Evolutionary conservation across 345 rosid genomes (phyloP).

Genomic region (Syzygium grande): DNA sequence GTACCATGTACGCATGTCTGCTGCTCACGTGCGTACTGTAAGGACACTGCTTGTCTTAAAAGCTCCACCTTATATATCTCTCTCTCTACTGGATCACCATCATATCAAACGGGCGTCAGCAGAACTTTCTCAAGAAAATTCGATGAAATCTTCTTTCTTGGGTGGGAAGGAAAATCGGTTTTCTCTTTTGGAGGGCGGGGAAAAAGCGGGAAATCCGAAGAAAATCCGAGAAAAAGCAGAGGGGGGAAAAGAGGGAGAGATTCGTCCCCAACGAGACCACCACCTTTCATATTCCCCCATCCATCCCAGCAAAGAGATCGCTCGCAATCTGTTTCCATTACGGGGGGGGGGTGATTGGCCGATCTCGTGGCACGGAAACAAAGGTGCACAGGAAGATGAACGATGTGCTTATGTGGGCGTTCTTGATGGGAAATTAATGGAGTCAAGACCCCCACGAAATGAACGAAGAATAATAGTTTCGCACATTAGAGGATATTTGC

Average conservation of each 20-base stretch:
- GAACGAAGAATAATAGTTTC: background rate
- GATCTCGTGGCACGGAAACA: background rate
- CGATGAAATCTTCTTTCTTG: too few species aligned
- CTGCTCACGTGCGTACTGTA: background rate
- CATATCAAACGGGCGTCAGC: background rate
- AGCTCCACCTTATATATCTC: background rate
- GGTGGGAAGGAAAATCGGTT: too few species aligned
- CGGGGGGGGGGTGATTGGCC: background rate
- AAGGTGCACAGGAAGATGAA: background rate
- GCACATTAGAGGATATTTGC: background rate
- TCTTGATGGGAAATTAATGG: background rate
- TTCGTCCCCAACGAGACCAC: background rate
- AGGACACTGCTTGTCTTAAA: background rate
- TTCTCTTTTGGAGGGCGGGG: background rate
- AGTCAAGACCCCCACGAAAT: too few species aligned
- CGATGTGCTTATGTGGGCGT: background rate
- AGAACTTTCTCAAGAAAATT: background rate
- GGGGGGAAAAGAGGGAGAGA: background rate
- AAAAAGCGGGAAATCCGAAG: background rate
- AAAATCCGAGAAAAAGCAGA: background rate
- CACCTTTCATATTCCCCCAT: background rate
- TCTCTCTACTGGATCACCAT: background rate
- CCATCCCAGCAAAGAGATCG: background rate
- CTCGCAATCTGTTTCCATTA: background rate
- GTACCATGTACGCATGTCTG: background rate